phyloP scores from a whole-genome alignment of 2,329 filamentous ascomycete genomes.

The Colletotrichum abscissum region DNA sequence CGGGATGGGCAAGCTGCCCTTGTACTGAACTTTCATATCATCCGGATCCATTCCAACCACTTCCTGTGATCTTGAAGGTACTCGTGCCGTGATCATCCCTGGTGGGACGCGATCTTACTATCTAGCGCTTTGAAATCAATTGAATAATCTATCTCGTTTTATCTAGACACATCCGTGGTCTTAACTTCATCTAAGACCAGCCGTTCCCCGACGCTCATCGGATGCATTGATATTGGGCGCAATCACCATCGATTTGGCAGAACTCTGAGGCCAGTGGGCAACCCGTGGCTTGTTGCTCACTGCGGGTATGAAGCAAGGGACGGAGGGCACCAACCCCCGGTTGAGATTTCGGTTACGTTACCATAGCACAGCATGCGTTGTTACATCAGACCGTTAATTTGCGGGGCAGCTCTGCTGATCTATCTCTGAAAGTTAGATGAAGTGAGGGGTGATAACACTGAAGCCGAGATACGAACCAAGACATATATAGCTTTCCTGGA shows the following conservation, averaged over 20 bases:
- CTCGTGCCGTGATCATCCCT: no score
- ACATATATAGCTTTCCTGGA: not conserved
- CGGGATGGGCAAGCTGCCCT: no score
- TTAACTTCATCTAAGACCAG: no score
- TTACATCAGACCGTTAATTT: conserved; percentile 1
- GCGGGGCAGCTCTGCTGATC: conserved; percentile 5
- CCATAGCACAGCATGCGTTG: not conserved
- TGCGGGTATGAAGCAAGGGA: not conserved
- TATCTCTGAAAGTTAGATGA: not conserved
- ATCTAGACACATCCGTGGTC: no score
- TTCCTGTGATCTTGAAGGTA: no score
- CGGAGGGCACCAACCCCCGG: not conserved
- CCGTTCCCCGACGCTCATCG: no score
- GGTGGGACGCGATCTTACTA: no score
- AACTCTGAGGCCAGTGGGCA: not conserved
- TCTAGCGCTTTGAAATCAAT: no score
- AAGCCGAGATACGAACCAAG: not conserved
- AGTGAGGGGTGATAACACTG: not conserved
- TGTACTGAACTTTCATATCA: no score
- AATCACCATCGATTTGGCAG: not conserved
- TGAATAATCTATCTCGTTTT: no score
- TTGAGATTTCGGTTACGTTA: conserved; percentile 11
- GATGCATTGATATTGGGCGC: not conserved
- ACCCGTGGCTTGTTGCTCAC: not conserved
- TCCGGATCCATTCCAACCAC: no score